phyloP scores from a whole-genome alignment of 345 rosid species.

The Lepidium sativum region DNA sequence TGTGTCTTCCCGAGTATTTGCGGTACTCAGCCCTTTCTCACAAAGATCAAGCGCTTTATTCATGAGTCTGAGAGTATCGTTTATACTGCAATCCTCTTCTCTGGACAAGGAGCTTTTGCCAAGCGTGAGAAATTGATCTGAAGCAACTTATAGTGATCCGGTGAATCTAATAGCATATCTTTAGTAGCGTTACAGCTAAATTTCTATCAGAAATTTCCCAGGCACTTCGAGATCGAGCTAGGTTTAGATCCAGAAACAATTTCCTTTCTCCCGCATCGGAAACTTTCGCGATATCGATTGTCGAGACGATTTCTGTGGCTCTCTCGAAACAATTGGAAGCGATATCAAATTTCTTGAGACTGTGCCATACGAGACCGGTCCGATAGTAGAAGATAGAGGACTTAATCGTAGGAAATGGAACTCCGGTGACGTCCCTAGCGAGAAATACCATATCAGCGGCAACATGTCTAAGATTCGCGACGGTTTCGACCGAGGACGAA shows the following conservation, averaged over 20 bases:
- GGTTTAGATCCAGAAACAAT: constrained; percentile 59
- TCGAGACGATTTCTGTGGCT: constrained; percentile 70
- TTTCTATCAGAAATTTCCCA: constrained; percentile 71
- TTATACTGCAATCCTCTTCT: constrained; percentile 35
- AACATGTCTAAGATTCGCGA: constrained; percentile 56
- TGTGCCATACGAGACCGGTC: constrained; percentile 67
- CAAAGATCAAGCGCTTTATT: constrained; percentile 72
- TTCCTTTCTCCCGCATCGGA: constrained; percentile 62
- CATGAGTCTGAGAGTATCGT: constrained; percentile 72
- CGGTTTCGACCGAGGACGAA: constrained; percentile 26
- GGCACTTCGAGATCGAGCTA: constrained; percentile 81
- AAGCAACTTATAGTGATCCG: constrained; percentile 61
- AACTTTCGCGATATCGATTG: constrained; percentile 36
- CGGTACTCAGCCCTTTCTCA: constrained; percentile 58
- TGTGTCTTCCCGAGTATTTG: constrained; percentile 50
- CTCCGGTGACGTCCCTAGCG: constrained; percentile 52
- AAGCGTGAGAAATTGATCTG: constrained; percentile 57
- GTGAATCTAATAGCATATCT: constrained; percentile 50
- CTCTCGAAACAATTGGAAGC: constrained; percentile 81
- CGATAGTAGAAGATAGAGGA: constrained; percentile 70
- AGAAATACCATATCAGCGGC: constrained; percentile 84
- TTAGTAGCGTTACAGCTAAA: constrained; percentile 68
- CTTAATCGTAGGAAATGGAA: constrained; percentile 68
- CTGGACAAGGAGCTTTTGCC: constrained; percentile 48
- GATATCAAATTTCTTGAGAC: constrained; percentile 51